These are phyloP conservation scores for Pseudozyma thailandica DNA, from an alignment of 1,284 basidiomycete genomes.

Conservation along the genomic window DNA sequence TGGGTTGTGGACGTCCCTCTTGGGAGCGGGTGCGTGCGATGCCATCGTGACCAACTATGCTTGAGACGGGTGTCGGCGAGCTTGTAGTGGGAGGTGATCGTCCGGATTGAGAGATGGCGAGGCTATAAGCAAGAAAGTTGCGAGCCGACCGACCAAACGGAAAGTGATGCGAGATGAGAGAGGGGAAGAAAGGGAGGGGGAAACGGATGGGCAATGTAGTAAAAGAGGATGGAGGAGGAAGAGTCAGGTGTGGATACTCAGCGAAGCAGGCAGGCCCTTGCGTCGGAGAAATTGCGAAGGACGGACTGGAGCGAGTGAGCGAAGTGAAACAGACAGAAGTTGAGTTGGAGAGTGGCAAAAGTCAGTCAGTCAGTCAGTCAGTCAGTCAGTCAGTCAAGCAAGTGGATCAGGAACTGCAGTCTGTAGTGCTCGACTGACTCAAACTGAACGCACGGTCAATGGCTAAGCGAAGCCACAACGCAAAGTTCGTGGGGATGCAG, in stretches of 20 bases:
- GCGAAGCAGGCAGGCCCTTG: background rate
- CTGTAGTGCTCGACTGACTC: background rate
- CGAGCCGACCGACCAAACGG: slow-evolving; percentile 3
- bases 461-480: background rate
- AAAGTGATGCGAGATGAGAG: background rate
- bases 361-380: background rate
- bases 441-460: background rate
- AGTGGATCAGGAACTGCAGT: background rate
- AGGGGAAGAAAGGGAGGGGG: background rate
- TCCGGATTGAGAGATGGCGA: slow-evolving; percentile 1
- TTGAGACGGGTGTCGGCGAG: background rate
- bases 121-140: background rate
- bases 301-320: slow-evolving; percentile 1
- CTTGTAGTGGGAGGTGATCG: background rate
- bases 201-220: background rate
- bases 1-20: slow-evolving; percentile 61
- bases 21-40: slow-evolving; percentile 23
- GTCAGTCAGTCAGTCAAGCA: too few relatives aligned
- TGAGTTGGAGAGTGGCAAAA: background rate
- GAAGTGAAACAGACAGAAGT: background rate
- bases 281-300: slow-evolving; percentile 1
- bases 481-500: background rate
- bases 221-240: background rate
- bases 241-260: background rate
- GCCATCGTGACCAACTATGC: slow-evolving; percentile 23